phyloP scores from a whole-genome alignment of 2,329 filamentous ascomycete genomes.

The Talaromyces sp. region DNA sequence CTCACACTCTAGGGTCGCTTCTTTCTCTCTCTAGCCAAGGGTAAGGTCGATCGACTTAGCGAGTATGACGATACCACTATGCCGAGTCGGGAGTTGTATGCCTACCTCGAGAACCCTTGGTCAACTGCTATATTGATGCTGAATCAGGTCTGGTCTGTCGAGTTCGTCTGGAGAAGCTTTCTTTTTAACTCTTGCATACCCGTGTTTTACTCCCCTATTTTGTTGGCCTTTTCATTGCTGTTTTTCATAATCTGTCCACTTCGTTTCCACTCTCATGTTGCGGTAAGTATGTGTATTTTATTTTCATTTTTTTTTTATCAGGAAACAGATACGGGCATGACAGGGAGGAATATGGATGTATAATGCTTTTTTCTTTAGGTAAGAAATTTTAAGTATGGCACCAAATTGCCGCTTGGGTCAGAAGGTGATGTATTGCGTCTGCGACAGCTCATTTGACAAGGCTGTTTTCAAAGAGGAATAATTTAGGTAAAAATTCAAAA shows the following conservation, averaged over 20 bases:
- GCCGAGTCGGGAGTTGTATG: neutral
- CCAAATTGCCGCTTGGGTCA: neutral
- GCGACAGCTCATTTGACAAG: neutral
- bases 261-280: conserved; percentile 20
- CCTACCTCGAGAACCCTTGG: neutral
- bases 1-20: conserved; percentile 22
- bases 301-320: neutral
- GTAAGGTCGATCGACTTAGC: conserved; percentile 31
- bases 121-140: neutral
- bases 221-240: conserved; percentile 24
- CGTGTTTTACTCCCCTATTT: conserved; percentile 10
- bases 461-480: neutral
- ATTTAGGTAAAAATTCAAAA: neutral
- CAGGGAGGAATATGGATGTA: neutral
- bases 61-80: neutral
- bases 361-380: conserved; percentile 5
- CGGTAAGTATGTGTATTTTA: conserved; percentile 39
- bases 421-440: neutral
- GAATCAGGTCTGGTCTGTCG: neutral
- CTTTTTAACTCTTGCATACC: conserved; percentile 13
- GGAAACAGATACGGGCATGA: conserved; percentile 18
- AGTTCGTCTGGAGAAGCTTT: neutral
- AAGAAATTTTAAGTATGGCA: conserved; percentile 1
- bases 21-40: conserved; percentile 25
- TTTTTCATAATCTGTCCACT: conserved; percentile 2